Evolutionary conservation across 176 grass and related monocot genomes (phyloP).

Genomic region (Oryza nivara): DNA sequence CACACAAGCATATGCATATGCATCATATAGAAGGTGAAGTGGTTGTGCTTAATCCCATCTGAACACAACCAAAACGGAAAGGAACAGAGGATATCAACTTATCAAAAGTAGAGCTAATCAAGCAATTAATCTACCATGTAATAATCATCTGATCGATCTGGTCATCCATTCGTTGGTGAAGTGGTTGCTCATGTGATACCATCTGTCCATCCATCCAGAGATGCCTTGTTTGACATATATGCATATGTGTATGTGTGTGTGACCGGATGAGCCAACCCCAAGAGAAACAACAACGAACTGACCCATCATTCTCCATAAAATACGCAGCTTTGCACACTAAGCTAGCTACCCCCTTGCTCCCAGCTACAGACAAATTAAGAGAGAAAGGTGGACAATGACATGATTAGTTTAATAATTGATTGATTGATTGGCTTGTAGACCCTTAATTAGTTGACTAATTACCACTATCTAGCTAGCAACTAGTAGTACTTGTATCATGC

Average conservation of each 20-base stretch:
- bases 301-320: constrained; percentile 56
- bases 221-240: constrained; percentile 2
- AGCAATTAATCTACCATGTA: neutral
- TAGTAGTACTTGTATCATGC: neutral
- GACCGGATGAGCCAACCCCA: constrained; percentile 20
- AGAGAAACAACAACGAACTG: constrained; percentile 52
- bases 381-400: constrained; percentile 24
- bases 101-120: neutral
- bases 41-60: constrained; percentile 21
- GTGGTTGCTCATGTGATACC: constrained; percentile 55
- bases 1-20: neutral
- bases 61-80: neutral
- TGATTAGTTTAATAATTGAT: constrained; percentile 26
- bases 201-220: neutral
- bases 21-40: constrained; percentile 16
- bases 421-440: neutral
- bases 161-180: constrained; percentile 35
- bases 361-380: constrained; percentile 25
- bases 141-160: neutral
- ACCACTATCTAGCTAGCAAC: neutral
- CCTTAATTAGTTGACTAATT: constrained; percentile 30
- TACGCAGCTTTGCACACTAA: constrained; percentile 38
- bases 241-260: constrained; percentile 15
- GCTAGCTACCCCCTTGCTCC: neutral
- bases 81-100: constrained; percentile 1